Base-by-base conservation (phyloP, 1,284 basidiomycete species). In the Mycena sp. region DNA sequence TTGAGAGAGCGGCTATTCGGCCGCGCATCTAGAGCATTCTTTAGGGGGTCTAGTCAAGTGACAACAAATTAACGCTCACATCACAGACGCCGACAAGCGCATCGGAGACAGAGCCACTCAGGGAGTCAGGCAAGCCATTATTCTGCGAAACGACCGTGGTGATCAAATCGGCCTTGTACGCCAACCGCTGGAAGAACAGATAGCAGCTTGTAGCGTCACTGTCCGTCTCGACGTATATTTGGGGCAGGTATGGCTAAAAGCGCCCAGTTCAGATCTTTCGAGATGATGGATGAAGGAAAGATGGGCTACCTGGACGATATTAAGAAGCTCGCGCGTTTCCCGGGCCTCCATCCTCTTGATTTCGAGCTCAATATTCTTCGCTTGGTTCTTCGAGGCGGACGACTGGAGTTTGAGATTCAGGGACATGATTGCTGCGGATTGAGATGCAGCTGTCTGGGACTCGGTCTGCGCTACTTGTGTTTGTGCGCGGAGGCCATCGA, bases 341-440 rank as follows among this genome's bases (percentile, higher is more conserved):
- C 84, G 83, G 0, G 93, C 92, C 70, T 98, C 94, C 55, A 97
- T 83, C 67, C 87, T 89, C 73, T 87, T 88, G 69, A 97, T 80
- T 73, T 97, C 96, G 26, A 95, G 83, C 65, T 98, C 96, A 61
- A 98, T 91, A 19, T 86, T 89, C 74, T 90, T 91, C 16, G 93
- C 90, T 73, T 96, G 95, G 66, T 93, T 92, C 84, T 96, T 98
- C 37, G 89, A 85, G 0, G 92, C 94, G 1, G 93, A 87, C 1
- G 92, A 93, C 75, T 98, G 95, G 4, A 98, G 84, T 75, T 94
- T 97, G 75, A 97, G 84, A 74, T 98, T 98, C 61, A 97, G 82
- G 55, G 94, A 95, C 83, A 98, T 89, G 81, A 98, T 90, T 64
- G 91, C 87, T 58, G 95, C 85, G 48, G 91, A 86, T 81, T 96